Evolutionary conservation across 2,329 filamentous ascomycete species (phyloP).

Genomic region (Cladosporium sp.): DNA sequence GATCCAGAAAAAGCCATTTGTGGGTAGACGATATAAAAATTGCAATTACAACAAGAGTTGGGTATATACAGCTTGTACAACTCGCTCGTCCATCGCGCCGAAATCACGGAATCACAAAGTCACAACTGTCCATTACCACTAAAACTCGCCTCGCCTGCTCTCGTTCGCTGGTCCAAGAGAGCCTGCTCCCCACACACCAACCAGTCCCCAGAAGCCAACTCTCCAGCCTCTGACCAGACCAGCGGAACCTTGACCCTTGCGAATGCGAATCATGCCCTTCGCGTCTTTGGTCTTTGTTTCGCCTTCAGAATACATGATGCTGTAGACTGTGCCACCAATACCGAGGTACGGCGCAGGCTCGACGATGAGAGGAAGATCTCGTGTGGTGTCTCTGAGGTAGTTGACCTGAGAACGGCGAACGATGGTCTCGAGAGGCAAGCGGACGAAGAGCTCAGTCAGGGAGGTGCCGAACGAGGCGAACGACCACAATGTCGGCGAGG

Average conservation of each 20-base stretch:
- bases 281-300: constrained; percentile 37
- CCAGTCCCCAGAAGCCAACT: constrained; percentile 72
- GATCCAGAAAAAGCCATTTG: not conserved
- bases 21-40: not conserved
- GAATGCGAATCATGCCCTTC: constrained; percentile 37
- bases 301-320: constrained; percentile 80
- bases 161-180: constrained; percentile 60
- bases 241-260: constrained; percentile 63
- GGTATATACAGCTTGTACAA: constrained; percentile 8
- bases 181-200: constrained; percentile 69
- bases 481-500: constrained; percentile 77
- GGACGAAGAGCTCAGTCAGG: constrained; percentile 74
- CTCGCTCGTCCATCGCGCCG: not conserved
- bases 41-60: constrained; percentile 9
- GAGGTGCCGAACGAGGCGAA: constrained; percentile 78
- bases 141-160: constrained; percentile 41
- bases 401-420: constrained; percentile 78
- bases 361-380: constrained; percentile 65
- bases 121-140: not conserved
- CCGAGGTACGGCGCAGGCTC: constrained; percentile 76
- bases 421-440: constrained; percentile 87
- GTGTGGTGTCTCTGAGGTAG: constrained; percentile 24
- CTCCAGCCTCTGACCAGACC: constrained; percentile 72
- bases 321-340: constrained; percentile 87
- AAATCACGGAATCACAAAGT: not conserved